Evolutionary conservation across 108 stramenopile genomes (phyloP).

Genomic region (Cylindrotheca closterium): DNA sequence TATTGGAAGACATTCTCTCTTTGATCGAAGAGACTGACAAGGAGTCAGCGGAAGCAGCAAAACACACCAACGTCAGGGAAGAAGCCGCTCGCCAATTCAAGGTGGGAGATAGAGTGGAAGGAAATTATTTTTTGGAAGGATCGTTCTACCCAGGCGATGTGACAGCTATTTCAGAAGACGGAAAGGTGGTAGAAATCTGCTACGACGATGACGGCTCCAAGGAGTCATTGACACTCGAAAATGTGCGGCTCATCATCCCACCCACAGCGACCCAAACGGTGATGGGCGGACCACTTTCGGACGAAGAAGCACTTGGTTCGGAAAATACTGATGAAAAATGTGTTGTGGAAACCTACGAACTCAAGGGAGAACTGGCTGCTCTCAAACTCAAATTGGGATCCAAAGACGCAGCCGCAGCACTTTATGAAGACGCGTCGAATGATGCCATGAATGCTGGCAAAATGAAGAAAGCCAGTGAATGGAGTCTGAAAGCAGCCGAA

Average conservation of each 20-base stretch:
- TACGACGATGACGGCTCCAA: conserved; percentile 80
- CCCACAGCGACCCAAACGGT: conserved; percentile 40
- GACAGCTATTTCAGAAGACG: conserved; percentile 50
- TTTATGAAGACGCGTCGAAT: conserved; percentile 62
- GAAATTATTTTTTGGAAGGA: conserved; percentile 69
- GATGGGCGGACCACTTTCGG: conserved; percentile 48
- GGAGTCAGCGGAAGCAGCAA: conserved; percentile 13
- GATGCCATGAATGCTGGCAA: conserved; percentile 60
- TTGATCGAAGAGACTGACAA: conserved; percentile 28
- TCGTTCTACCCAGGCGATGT: conserved; percentile 63
- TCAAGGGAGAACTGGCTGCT: conserved; percentile 69
- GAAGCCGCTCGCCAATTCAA: conserved; percentile 21
- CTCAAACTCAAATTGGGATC: conserved; percentile 47
- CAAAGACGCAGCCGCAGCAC: conserved; percentile 28
- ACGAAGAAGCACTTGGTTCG: conserved; percentile 63
- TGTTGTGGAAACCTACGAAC: conserved; percentile 45
- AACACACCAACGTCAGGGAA: background rate
- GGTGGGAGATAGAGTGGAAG: conserved; percentile 67
- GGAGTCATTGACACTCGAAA: conserved; percentile 49
- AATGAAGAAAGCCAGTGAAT: conserved; percentile 72
- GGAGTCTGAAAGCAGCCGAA: conserved; percentile 69
- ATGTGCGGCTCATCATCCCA: conserved; percentile 32
- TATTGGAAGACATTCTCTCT: conserved; percentile 50
- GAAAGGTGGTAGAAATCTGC: conserved; percentile 32
- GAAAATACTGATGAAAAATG: conserved; percentile 55